Base-by-base conservation (phyloP, 2,329 filamentous ascomycete genomes). In the Paracoccidioides brasiliensis region DNA sequence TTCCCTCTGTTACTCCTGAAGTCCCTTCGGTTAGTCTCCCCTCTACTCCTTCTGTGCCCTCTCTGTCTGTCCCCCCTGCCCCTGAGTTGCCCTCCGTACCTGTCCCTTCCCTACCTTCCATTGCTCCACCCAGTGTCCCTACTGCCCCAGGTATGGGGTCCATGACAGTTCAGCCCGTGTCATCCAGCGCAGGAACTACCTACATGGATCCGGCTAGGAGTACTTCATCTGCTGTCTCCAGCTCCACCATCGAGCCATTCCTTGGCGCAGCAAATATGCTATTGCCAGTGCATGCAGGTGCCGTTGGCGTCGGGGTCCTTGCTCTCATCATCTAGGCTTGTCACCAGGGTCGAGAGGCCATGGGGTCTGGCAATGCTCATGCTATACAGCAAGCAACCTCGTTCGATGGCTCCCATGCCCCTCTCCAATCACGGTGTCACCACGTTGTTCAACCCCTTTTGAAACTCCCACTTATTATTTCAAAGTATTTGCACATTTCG, bases 321-420 rank as follows among this genome's bases (percentile, higher is more conserved):
- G 46, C 46, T 6, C 44, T 53, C 14, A n/a, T 55, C 12, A 8
- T 58, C 22, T 58, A 52, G 43, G 14, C 49, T 30, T 52, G 9
- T 10, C 33, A n/a, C 49, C 38, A 9, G 15, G 42, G 7, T 44
- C 41, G 37, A 46, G 14, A 22, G 22, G 22, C 22, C 22, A 22
- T 22, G 22, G 22, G 22, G 22, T 22, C 22, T 22, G 22, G 22
- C 22, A 22, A 22, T 22, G 22, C 22, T 22, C 22, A 22, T 22
- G 22, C 2, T 22, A 2, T 22, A 22, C 22, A 22, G 22, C 22
- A 22, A 22, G 22, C 22, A 22, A 22, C 2, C 22, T 22, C 22
- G 2, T 22, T 22, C 22, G 22, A 22, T 22, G 22, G 22, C 22
- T 22, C 22, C 22, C 22, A 22, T 22, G 22, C 22, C 22, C 22